These are phyloP conservation scores for Malus hybrid DNA, from an alignment of 331 rosid species.

Conservation along the genomic window DNA sequence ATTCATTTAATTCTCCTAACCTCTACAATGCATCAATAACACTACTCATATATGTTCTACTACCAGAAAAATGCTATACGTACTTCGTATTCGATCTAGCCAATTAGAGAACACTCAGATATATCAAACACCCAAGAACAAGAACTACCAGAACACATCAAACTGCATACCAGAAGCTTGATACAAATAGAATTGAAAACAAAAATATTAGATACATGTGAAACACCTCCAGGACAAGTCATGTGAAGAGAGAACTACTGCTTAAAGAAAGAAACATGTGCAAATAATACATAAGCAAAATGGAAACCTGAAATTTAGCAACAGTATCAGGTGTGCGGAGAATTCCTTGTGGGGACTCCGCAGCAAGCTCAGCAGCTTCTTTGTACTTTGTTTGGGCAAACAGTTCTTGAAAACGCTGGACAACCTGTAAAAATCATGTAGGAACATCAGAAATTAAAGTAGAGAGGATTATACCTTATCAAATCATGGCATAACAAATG, in stretches of 20 bases:
- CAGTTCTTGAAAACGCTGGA: too few species aligned
- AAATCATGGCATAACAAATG: background rate
- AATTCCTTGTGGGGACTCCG: slow-evolving; percentile 75
- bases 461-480: background rate
- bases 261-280: background rate
- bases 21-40: background rate
- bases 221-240: too few species aligned
- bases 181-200: too few species aligned
- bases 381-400: too few species aligned
- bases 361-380: too few species aligned
- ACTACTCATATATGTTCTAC: background rate
- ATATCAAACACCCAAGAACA: background rate
- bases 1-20: background rate
- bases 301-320: too few species aligned
- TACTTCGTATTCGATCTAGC: slow-evolving; percentile 1
- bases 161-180: too few species aligned
- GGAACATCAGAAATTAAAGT: too few species aligned
- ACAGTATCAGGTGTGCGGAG: slow-evolving; percentile 55
- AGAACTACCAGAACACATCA: too few species aligned
- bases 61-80: background rate
- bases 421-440: too few species aligned
- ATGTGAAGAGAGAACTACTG: too few species aligned
- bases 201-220: too few species aligned
- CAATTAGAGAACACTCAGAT: background rate
- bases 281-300: background rate